phyloP scores from a whole-genome alignment of 106 monocot species.

The Dendrobium catenatum region DNA sequence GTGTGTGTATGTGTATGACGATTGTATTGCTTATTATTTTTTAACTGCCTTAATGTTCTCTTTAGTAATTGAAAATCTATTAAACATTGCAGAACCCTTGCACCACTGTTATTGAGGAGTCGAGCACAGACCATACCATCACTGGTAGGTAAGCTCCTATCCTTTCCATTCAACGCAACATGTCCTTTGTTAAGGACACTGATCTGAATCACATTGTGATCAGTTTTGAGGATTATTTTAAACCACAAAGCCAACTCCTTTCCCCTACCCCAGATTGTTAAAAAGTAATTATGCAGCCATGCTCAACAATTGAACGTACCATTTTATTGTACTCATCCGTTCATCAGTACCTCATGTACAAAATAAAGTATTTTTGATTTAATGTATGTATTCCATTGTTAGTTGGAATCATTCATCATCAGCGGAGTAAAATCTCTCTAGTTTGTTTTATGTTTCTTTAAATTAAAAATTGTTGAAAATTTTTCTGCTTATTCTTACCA shows the following conservation, averaged over 20 bases:
- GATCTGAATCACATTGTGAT: background rate
- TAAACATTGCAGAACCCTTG: conserved; percentile 10
- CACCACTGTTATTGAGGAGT: background rate
- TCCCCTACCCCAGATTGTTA: background rate
- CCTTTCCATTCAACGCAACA: background rate
- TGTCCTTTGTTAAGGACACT: background rate
- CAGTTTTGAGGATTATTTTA: background rate
- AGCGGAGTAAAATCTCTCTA: background rate
- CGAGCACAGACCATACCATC: background rate
- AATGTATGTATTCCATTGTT: background rate
- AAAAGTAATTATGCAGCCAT: background rate
- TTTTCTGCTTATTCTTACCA: no score
- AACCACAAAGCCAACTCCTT: no score
- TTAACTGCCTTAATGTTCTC: no score
- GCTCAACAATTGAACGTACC: background rate
- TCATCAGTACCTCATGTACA: background rate
- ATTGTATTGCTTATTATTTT: no score
- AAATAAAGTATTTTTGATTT: background rate
- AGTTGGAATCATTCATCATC: background rate
- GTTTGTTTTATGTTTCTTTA: background rate
- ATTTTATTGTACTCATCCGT: background rate
- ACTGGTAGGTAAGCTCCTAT: conserved; percentile 11
- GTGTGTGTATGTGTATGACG: background rate
- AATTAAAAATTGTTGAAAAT: background rate
- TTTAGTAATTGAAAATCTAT: background rate